phyloP scores from a whole-genome alignment of 1,139 yeast species.

The Spencermartinsiella ligniputridi region DNA sequence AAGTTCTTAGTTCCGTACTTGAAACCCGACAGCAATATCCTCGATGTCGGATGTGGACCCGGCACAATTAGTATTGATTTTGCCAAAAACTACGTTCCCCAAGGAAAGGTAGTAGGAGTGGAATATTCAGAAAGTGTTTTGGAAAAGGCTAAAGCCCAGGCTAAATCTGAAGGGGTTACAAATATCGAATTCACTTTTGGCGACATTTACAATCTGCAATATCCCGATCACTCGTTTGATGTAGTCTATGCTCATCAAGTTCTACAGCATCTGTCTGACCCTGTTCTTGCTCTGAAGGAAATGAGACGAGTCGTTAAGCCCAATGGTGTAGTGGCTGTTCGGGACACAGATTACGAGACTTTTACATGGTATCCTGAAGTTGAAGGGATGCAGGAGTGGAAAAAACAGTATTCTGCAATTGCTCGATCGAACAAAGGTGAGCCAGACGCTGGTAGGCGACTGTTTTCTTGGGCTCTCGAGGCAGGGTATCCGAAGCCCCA shows the following conservation, averaged over 20 bases:
- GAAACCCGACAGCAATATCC: slow-evolving; percentile 30
- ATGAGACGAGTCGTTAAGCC: slow-evolving; percentile 27
- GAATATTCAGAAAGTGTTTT: slow-evolving; percentile 37
- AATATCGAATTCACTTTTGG: slow-evolving; percentile 35
- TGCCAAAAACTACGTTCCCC: slow-evolving; percentile 31
- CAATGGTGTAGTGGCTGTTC: slow-evolving; percentile 31
- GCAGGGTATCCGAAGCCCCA: slow-evolving; percentile 20
- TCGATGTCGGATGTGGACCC: slow-evolving; percentile 45
- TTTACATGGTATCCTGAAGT: slow-evolving; percentile 23
- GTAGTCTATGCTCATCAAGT: slow-evolving; percentile 42
- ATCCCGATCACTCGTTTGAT: slow-evolving; percentile 38
- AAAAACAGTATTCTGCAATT: slow-evolving; percentile 15
- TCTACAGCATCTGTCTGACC: slow-evolving; percentile 37
- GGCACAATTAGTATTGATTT: slow-evolving; percentile 40
- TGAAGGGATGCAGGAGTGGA: slow-evolving; percentile 18
- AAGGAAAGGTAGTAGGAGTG: slow-evolving; percentile 36
- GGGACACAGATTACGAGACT: slow-evolving; percentile 34
- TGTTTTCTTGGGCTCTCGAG: slow-evolving; percentile 17
- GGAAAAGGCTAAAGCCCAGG: slow-evolving; percentile 27
- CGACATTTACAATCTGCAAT: slow-evolving; percentile 36
- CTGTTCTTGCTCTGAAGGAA: slow-evolving; percentile 28
- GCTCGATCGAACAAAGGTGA: slow-evolving; percentile 25
- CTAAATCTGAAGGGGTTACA: slow-evolving; percentile 15
- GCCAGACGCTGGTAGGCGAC: slow-evolving; percentile 22
- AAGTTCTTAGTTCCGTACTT: slow-evolving; percentile 33